Conservation (phyloP, 306 rosid species). For the Ammopiptanthus mongolicus region DNA sequence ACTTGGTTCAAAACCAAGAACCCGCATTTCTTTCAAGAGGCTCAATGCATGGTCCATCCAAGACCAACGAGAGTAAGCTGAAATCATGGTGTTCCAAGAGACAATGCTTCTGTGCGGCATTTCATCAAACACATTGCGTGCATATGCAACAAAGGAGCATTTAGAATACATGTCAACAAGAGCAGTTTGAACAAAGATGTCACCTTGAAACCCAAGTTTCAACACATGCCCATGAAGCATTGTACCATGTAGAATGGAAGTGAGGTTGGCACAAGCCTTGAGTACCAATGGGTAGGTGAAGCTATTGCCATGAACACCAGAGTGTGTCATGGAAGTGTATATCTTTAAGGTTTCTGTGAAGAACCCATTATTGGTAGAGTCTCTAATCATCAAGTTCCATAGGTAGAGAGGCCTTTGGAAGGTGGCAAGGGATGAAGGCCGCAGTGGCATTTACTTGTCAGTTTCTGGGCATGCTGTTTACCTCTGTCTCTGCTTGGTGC, state of each 20-base stretch:
- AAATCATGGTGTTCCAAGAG: slow-evolving; percentile 63
- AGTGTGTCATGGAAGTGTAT: slow-evolving; percentile 38
- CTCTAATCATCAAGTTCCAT: slow-evolving; percentile 54
- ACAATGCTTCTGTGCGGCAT: slow-evolving; percentile 49
- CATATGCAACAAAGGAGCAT: slow-evolving; percentile 19
- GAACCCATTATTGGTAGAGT: slow-evolving; percentile 37
- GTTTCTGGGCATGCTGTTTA: background rate
- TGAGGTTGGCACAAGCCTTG: slow-evolving; percentile 48
- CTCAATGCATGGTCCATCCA: slow-evolving; percentile 29
- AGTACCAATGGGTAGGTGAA: slow-evolving; percentile 45
- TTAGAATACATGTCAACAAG: slow-evolving; percentile 46
- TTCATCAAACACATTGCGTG: slow-evolving; percentile 42
- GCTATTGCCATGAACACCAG: slow-evolving; percentile 42
- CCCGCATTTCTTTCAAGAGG: slow-evolving; percentile 41
- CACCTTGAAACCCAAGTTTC: slow-evolving; percentile 37
- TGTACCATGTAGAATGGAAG: slow-evolving; percentile 32
- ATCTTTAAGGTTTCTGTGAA: slow-evolving; percentile 30
- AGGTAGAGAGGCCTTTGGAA: slow-evolving; percentile 37
- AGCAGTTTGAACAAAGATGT: slow-evolving; percentile 41
- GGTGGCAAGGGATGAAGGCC: slow-evolving; percentile 15
- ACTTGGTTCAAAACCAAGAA: slow-evolving; percentile 32
- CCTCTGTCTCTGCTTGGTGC: background rate
- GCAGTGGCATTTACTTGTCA: slow-evolving; percentile 24
- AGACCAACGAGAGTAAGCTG: slow-evolving; percentile 43
- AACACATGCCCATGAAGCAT: slow-evolving; percentile 40